Evolutionary conservation across 352 stramenopile genomes (phyloP).

Genomic region (Pythium sukuiense): DNA sequence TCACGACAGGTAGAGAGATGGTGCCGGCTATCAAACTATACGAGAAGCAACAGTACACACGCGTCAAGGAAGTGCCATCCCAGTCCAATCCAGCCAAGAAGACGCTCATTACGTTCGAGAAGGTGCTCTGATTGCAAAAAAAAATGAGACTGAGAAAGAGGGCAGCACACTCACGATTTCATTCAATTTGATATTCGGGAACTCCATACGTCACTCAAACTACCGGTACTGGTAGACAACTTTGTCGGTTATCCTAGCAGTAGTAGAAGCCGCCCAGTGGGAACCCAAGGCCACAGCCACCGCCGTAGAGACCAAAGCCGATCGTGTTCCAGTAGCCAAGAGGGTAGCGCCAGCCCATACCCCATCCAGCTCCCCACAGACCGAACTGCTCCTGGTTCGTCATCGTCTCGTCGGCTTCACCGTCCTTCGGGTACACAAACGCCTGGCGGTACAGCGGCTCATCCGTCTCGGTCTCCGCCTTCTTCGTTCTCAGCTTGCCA

Average conservation of each 20-base stretch:
- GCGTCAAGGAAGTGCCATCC: not conserved
- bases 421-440: not conserved
- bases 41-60: conserved; percentile 19
- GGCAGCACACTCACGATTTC: not conserved
- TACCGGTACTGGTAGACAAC: not conserved
- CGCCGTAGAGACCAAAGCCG: not conserved
- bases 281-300: not conserved
- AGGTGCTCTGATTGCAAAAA: not conserved
- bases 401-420: not conserved
- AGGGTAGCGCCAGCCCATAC: conserved; percentile 10
- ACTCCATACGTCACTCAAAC: not conserved
- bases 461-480: not conserved
- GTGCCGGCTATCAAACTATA: conserved; percentile 27
- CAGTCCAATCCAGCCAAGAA: not conserved
- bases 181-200: not conserved
- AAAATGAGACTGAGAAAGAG: too few relatives aligned
- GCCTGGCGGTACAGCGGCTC: conserved; percentile 1
- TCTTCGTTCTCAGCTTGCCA: too few relatives aligned
- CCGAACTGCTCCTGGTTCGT: conserved; percentile 4
- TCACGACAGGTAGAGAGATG: conserved; percentile 37
- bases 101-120: not conserved
- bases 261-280: not conserved
- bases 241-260: not conserved
- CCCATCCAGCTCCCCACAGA: not conserved
- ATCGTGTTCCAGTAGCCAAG: conserved; percentile 16